Evolutionary conservation across 768 basidiomycete genomes (phyloP).

Genomic region (Amanita phalloides): DNA sequence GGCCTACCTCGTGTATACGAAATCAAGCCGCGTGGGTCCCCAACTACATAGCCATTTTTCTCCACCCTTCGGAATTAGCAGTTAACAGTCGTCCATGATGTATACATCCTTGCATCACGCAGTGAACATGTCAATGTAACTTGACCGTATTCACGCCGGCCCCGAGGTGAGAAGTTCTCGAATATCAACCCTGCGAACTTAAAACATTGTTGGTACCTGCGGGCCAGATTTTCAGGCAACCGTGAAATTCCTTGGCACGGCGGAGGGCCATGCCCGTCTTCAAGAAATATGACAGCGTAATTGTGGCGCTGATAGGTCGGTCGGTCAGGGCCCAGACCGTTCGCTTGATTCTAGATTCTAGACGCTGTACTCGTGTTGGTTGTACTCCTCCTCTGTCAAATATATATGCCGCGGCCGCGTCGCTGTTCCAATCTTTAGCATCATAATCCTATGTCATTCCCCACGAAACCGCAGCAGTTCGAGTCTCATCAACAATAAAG

Average conservation of each 20-base stretch:
- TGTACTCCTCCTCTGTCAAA: neutral
- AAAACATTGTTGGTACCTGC: conserved; percentile 3
- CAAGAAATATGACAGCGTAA: neutral
- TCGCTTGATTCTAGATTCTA: neutral
- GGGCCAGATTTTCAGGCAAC: neutral
- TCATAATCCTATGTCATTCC: neutral
- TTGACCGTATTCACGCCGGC: neutral
- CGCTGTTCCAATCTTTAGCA: neutral
- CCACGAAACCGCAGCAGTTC: neutral
- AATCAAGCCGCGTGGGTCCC: neutral
- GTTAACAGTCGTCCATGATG: neutral
- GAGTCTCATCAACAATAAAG: no score
- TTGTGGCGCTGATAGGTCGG: conserved; percentile 1
- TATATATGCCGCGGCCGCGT: neutral
- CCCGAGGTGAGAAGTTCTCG: neutral
- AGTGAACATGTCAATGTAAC: neutral
- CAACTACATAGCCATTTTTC: neutral
- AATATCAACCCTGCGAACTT: neutral
- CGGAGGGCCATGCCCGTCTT: neutral
- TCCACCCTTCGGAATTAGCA: neutral
- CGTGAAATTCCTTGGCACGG: neutral
- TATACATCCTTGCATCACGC: neutral
- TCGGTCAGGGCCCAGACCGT: neutral
- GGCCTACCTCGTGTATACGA: neutral
- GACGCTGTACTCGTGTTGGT: neutral